Percentiles rank a stretch among this genome's conserved stretches.
phyloP scores from a whole-genome alignment of 2,329 filamentous ascomycete genomes.

The Apiospora kogelbergensis region DNA sequence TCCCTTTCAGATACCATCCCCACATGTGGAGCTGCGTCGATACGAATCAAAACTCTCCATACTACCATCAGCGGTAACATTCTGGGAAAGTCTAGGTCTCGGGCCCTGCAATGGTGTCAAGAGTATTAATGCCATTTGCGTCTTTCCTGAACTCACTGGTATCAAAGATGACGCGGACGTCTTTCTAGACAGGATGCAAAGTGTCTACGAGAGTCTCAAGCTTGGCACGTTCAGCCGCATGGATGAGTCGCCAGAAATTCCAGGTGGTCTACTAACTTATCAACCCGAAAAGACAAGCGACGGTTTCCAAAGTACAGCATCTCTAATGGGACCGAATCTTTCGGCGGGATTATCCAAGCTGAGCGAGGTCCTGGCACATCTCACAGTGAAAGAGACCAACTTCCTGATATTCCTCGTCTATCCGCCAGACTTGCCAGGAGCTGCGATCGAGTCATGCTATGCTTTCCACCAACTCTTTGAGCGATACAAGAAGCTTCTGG shows the following conservation, averaged over 20 bases:
- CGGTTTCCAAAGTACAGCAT: constrained; percentile 38
- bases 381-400: constrained; percentile 50
- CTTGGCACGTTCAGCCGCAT: constrained; percentile 64
- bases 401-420: constrained; percentile 79
- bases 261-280: constrained; percentile 50
- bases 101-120: constrained; percentile 71
- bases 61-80: constrained; percentile 70
- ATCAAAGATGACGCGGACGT: constrained; percentile 58
- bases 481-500: constrained; percentile 53
- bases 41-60: constrained; percentile 70
- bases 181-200: constrained; percentile 68
- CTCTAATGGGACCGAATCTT: constrained; percentile 45
- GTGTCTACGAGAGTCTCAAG: constrained; percentile 72
- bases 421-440: constrained; percentile 59
- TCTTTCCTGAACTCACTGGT: constrained; percentile 67
- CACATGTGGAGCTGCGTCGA: constrained; percentile 71
- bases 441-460: constrained; percentile 69
- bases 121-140: constrained; percentile 67
- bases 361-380: constrained; percentile 44
- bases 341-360: constrained; percentile 50
- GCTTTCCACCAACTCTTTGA: constrained; percentile 74
- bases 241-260: constrained; percentile 40
- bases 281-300: constrained; percentile 45
- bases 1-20: constrained; percentile 64
- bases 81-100: constrained; percentile 81